phyloP scores from a whole-genome alignment of 2,329 filamentous ascomycete species.

The Monilinia vaccinii-corymbosi region DNA sequence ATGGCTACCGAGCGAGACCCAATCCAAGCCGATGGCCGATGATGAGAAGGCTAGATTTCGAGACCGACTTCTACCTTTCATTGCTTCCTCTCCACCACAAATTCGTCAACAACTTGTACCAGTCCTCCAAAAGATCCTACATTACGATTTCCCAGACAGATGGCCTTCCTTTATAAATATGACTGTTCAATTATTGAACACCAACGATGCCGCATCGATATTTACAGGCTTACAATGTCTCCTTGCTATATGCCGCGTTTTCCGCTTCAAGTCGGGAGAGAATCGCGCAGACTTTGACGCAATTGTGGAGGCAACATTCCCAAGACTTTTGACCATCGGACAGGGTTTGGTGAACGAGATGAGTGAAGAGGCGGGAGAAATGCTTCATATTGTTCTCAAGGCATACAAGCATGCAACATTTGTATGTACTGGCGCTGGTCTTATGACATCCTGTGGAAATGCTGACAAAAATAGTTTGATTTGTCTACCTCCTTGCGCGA shows the following conservation, averaged over 20 bases:
- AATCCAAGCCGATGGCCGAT: conserved; percentile 66
- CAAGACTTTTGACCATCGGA: conserved; percentile 76
- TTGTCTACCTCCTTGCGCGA: conserved; percentile 69
- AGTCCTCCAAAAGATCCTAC: conserved; percentile 89
- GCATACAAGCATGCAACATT: conserved; percentile 98
- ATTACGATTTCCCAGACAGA: conserved; percentile 86
- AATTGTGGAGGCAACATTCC: conserved; percentile 87
- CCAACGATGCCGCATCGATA: conserved; percentile 76
- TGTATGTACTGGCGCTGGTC: conserved; percentile 43
- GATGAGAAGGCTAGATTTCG: conserved; percentile 82
- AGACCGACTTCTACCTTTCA: conserved; percentile 78
- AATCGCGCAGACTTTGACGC: conserved; percentile 84
- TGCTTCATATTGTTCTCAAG: conserved; percentile 91
- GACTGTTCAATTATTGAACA: conserved; percentile 79
- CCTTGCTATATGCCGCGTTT: conserved; percentile 88
- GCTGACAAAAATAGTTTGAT: conserved; percentile 59
- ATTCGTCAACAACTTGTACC: conserved; percentile 91
- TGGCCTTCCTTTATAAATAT: conserved; percentile 95
- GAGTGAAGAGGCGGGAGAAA: conserved; percentile 90
- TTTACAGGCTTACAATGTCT: conserved; percentile 92
- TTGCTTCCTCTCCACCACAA: conserved; percentile 69
- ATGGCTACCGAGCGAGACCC: conserved; percentile 68
- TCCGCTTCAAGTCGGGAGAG: conserved; percentile 79
- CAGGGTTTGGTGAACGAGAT: conserved; percentile 83
- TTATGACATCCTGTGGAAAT: conserved; percentile 14